Percentiles rank a stretch among this genome's conserved stretches.
phyloP scores from a whole-genome alignment of 495 filamentous ascomycete genomes.

The Hyaloscypha bicolor region DNA sequence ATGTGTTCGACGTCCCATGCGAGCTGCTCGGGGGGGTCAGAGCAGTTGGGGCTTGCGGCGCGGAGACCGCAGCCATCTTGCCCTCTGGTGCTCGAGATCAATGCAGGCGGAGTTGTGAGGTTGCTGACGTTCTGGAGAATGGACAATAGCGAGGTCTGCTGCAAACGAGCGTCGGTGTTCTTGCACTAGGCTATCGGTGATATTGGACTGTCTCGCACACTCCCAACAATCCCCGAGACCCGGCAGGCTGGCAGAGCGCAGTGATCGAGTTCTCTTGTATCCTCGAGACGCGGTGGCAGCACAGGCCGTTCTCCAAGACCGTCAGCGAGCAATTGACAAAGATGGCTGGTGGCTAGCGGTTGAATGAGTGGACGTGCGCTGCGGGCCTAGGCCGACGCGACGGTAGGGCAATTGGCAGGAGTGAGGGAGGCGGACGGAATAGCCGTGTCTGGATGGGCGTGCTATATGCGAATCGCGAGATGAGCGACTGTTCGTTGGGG shows the following conservation, averaged over 20 bases:
- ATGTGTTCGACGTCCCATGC: conserved; percentile 50
- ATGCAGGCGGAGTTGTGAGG: background rate
- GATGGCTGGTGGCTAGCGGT: conserved; percentile 16
- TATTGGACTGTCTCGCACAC: conserved; percentile 19
- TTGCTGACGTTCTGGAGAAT: conserved; percentile 9
- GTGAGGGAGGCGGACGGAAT: background rate
- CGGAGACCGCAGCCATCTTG: conserved; percentile 54
- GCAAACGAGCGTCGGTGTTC: conserved; percentile 17
- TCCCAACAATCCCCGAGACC: background rate
- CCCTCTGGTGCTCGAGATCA: conserved; percentile 15
- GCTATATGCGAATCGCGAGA: background rate
- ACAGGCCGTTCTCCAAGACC: conserved; percentile 15
- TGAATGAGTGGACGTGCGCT: conserved; percentile 14
- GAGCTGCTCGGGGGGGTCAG: conserved; percentile 54
- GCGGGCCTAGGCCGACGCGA: conserved; percentile 10
- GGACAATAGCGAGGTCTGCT: conserved; percentile 4
- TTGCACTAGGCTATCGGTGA: conserved; percentile 15
- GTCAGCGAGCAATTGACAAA: conserved; percentile 12
- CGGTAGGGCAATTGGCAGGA: conserved; percentile 8
- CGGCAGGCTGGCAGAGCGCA: background rate
- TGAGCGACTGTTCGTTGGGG: background rate
- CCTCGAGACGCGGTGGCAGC: conserved; percentile 2
- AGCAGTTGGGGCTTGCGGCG: conserved; percentile 47
- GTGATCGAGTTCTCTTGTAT: background rate
- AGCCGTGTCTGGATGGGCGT: background rate